A percentile compares a stretch with the other conserved stretches of the same genome.
Conservation (phyloP, 2,329 filamentous ascomycete genomes). For the Raffaelea ambrosiae region DNA sequence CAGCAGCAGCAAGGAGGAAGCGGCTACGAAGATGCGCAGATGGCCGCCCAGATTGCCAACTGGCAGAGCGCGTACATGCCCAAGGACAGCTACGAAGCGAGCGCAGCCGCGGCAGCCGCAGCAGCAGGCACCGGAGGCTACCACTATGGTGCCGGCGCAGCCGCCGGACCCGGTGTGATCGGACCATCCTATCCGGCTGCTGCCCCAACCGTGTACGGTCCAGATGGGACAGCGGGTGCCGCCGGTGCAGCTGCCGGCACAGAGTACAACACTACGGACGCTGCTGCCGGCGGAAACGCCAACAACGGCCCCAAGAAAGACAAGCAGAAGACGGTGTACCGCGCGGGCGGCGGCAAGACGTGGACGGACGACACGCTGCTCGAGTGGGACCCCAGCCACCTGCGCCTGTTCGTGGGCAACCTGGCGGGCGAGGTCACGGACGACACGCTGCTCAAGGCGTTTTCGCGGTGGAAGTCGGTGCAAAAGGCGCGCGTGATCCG, state of each 20-base stretch:
- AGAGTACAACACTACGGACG: slow-evolving; percentile 6
- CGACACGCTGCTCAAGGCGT: slow-evolving; percentile 89
- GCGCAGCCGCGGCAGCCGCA: slow-evolving; percentile 21
- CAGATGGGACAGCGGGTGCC: slow-evolving; percentile 18
- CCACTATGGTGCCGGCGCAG: background rate
- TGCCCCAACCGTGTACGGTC: slow-evolving; percentile 11
- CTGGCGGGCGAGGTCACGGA: slow-evolving; percentile 96
- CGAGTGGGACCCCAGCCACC: slow-evolving; percentile 93
- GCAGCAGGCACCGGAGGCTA: background rate
- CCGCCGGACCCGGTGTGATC: slow-evolving; percentile 5
- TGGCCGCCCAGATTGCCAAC: slow-evolving; percentile 85
- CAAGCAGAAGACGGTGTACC: slow-evolving; percentile 78
- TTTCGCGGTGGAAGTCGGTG: slow-evolving; percentile 77
- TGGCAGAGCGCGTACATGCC: slow-evolving; percentile 86
- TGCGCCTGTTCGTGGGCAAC: slow-evolving; percentile 93
- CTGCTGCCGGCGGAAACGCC: slow-evolving; percentile 24
- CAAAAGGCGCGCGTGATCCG: slow-evolving; percentile 89
- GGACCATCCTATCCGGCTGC: too few species aligned
- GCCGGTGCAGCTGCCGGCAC: slow-evolving; percentile 3
- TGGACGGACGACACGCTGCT: slow-evolving; percentile 86
- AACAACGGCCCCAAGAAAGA: slow-evolving; percentile 36
- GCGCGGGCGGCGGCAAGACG: slow-evolving; percentile 80
- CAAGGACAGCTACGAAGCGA: slow-evolving; percentile 33
- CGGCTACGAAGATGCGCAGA: slow-evolving; percentile 51
- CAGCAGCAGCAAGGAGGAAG: slow-evolving; percentile 20